Evolutionary conservation across 768 basidiomycete species (phyloP).

Genomic region (Leccinum rimulosum): DNA sequence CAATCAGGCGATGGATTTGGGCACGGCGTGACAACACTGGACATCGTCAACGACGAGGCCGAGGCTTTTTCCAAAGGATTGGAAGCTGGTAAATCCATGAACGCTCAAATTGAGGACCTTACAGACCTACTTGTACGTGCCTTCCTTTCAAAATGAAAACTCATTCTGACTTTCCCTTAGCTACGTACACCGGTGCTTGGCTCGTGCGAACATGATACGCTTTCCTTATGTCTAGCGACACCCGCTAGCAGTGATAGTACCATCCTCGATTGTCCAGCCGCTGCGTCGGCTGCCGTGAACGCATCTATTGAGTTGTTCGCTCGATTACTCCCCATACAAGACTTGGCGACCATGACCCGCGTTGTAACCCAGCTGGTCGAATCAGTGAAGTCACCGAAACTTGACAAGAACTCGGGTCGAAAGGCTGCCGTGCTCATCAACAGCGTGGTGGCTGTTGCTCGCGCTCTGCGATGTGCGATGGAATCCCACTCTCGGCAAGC

Average conservation of each 20-base stretch:
- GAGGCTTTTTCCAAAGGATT: constrained; percentile 22
- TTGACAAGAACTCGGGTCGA: constrained; percentile 85
- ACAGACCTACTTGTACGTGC: constrained; percentile 72
- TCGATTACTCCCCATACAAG: constrained; percentile 75
- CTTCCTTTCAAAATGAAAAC: neutral
- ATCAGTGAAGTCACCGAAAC: constrained; percentile 65
- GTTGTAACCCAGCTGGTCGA: constrained; percentile 60
- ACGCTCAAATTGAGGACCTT: constrained; percentile 77
- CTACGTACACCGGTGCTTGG: constrained; percentile 71
- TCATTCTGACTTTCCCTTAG: constrained; percentile 14
- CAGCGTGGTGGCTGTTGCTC: constrained; percentile 67
- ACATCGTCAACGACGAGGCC: constrained; percentile 46
- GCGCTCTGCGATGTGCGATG: constrained; percentile 61
- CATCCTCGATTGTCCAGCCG: constrained; percentile 63
- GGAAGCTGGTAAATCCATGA: constrained; percentile 49
- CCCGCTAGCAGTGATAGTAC: constrained; percentile 43
- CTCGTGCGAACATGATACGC: constrained; percentile 83
- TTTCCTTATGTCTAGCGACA: constrained; percentile 60
- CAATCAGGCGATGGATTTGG: constrained; percentile 84
- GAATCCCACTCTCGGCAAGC: constrained; percentile 53
- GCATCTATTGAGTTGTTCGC: constrained; percentile 87
- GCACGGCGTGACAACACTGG: constrained; percentile 80
- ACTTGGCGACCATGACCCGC: constrained; percentile 52
- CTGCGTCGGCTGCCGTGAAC: constrained; percentile 82
- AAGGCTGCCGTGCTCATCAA: constrained; percentile 85